These are phyloP conservation scores for Exophiala mesophila DNA, from an alignment of 2,329 filamentous ascomycete genomes.

Conservation along the genomic window DNA sequence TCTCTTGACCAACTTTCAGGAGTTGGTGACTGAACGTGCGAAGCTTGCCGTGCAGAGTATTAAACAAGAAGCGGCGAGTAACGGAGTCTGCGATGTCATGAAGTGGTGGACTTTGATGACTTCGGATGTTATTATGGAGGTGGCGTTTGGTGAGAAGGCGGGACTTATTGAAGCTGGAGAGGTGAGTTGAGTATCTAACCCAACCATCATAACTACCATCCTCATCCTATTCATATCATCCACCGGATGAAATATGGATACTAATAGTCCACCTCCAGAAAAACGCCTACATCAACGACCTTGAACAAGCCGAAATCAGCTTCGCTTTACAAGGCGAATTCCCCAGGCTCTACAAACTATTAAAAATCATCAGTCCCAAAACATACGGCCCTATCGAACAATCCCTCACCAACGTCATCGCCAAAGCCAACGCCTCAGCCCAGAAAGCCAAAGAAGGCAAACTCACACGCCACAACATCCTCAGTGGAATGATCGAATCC, in stretches of 20 bases:
- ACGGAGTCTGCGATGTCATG: slow-evolving; percentile 48
- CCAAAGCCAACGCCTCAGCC: slow-evolving; percentile 1
- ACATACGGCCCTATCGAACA: slow-evolving; percentile 2
- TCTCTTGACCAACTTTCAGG: slow-evolving; percentile 30
- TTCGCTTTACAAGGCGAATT: slow-evolving; percentile 7
- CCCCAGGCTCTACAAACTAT: slow-evolving; percentile 5
- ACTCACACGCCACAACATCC: slow-evolving; percentile 6
- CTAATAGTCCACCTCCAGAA: too few relatives aligned
- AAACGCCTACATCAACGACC: slow-evolving; percentile 39
- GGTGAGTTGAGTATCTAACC: too few relatives aligned
- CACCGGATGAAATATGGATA: too few relatives aligned
- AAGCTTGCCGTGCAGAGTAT: slow-evolving; percentile 43
- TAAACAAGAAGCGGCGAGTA: slow-evolving; percentile 40
- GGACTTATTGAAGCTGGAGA: slow-evolving; percentile 47
- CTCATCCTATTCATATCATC: too few relatives aligned
- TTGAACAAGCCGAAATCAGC: slow-evolving; percentile 30
- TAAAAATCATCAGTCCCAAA: slow-evolving; percentile 1
- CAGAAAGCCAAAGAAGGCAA: slow-evolving; percentile 2
- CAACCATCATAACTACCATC: too few relatives aligned
- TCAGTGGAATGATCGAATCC: slow-evolving; percentile 5
- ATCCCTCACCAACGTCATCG: slow-evolving; percentile 2
- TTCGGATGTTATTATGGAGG: slow-evolving; percentile 51
- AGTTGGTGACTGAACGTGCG: slow-evolving; percentile 35
- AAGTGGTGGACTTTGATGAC: slow-evolving; percentile 54
- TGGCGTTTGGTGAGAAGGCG: slow-evolving; percentile 55